A percentile compares a stretch with the other conserved stretches of the same genome.
Evolutionary conservation across 2,329 filamentous ascomycete species (phyloP).

Genomic region (Geosmithia flava): DNA sequence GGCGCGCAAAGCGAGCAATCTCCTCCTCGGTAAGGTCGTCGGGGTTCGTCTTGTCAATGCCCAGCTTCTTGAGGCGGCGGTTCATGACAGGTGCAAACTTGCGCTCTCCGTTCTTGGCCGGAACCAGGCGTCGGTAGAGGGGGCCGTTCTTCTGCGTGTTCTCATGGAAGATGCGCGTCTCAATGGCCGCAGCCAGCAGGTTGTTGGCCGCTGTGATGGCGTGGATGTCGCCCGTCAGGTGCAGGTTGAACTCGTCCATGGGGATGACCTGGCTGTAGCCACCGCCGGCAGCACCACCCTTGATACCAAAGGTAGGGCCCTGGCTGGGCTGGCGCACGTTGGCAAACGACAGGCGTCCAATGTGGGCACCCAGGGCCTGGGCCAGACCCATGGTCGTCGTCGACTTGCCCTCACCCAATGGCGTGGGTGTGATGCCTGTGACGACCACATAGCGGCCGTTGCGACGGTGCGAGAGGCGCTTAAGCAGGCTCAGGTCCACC

Average conservation of each 20-base stretch:
- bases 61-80: slow-evolving; percentile 85
- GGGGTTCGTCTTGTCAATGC: slow-evolving; percentile 89
- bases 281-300: slow-evolving; percentile 91
- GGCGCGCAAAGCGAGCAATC: slow-evolving; percentile 73
- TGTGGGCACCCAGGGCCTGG: slow-evolving; percentile 81
- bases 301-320: slow-evolving; percentile 97
- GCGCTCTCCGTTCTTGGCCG: slow-evolving; percentile 78
- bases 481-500: slow-evolving; percentile 70
- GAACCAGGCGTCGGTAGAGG: slow-evolving; percentile 79
- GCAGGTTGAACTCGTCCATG: slow-evolving; percentile 99
- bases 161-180: slow-evolving; percentile 98
- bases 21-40: slow-evolving; percentile 86
- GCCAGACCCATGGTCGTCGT: slow-evolving; percentile 94
- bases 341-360: slow-evolving; percentile 81
- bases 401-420: slow-evolving; percentile 93
- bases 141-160: slow-evolving; percentile 84
- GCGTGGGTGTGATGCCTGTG: slow-evolving; percentile 92
- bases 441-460: slow-evolving; percentile 89
- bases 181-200: slow-evolving; percentile 86
- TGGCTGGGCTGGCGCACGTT: slow-evolving; percentile 96
- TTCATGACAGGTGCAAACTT: slow-evolving; percentile 86
- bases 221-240: slow-evolving; percentile 95
- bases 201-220: slow-evolving; percentile 97
- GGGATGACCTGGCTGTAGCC: slow-evolving; percentile 99
- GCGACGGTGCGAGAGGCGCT: slow-evolving; percentile 73